Conservation (phyloP, 2,329 filamentous ascomycete genomes). For the Dothistroma septosporum region DNA sequence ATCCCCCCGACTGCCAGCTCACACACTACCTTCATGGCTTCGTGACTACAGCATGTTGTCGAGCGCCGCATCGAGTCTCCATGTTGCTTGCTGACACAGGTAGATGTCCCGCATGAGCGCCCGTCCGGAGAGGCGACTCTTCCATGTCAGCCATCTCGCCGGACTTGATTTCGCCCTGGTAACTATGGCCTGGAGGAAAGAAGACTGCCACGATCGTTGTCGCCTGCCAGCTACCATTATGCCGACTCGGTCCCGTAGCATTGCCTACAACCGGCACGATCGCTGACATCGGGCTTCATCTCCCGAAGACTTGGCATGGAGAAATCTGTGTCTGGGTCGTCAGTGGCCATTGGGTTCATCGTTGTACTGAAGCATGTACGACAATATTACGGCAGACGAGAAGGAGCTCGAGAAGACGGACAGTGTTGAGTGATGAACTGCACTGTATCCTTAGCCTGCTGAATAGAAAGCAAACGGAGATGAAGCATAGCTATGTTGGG, state of each 20-base stretch:
- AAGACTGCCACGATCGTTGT: not conserved
- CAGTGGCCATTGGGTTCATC: not conserved
- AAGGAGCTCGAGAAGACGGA: constrained; percentile 30
- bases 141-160: not conserved
- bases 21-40: no score
- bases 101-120: no score
- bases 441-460: not conserved
- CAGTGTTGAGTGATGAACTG: not conserved
- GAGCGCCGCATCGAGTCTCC: no score
- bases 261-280: not conserved
- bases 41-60: no score
- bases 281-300: not conserved
- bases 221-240: not conserved
- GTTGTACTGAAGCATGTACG: not conserved
- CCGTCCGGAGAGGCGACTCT: no score
- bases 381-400: constrained; percentile 54
- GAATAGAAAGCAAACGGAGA: not conserved
- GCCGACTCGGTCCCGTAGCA: not conserved
- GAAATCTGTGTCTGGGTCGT: not conserved
- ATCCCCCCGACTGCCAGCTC: no score
- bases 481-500: not conserved
- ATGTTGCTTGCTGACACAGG: no score
- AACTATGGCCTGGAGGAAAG: not conserved
- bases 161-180: not conserved
- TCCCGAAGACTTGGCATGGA: not conserved